Base-by-base conservation (phyloP, 2,329 filamentous ascomycete species). In the Huntiella savannae region DNA sequence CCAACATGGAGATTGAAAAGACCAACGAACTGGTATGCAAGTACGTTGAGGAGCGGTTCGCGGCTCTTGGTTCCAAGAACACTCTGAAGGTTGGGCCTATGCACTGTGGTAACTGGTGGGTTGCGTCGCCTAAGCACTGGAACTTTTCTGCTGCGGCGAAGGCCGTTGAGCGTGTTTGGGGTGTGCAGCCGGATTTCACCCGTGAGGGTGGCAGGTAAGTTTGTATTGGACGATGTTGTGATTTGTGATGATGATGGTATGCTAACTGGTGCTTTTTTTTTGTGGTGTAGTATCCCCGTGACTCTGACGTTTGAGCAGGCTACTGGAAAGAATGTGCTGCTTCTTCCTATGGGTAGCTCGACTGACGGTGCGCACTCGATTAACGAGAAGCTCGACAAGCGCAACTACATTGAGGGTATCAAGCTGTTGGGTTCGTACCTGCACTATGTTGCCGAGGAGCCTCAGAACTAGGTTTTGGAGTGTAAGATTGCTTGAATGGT, bases 21-120 rank as follows among this genome's bases (percentile, higher is more conserved):
- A 92, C 94, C 57, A 92, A 93, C 65, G 73, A 77, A 59, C 71
- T 80, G 39, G 88, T 98, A 38, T 82, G 77, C 67, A 79, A 82
- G 61, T 82, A 87, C 61, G 72, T 96, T 53, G 73, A 88, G 58
- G 77, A 82, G 53, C 77, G 82, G 54, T 95, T 93, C 61, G 79
- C 81, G 55, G 85, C 86, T 64, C 72, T 96, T 33, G 75, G 76
- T 53, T 91, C 81, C 64, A 98, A 98, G 73, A 98, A 98, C 70
- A 86, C 71, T 12, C 63, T 93, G 58, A 82, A 83, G 56, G 78
- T 86, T 45, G 77, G 71, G 59, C 71, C 87, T 49, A 79, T 88
- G 64, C 91, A 98, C 68, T 79, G 78, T 50, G 91, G 91, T 55
- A 95, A 95, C 67, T 98, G 91, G 91, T 98, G 91, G 91, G 86